Evolutionary conservation across 2,329 filamentous ascomycete species (phyloP).

Genomic region (Pseudonectria buxi): DNA sequence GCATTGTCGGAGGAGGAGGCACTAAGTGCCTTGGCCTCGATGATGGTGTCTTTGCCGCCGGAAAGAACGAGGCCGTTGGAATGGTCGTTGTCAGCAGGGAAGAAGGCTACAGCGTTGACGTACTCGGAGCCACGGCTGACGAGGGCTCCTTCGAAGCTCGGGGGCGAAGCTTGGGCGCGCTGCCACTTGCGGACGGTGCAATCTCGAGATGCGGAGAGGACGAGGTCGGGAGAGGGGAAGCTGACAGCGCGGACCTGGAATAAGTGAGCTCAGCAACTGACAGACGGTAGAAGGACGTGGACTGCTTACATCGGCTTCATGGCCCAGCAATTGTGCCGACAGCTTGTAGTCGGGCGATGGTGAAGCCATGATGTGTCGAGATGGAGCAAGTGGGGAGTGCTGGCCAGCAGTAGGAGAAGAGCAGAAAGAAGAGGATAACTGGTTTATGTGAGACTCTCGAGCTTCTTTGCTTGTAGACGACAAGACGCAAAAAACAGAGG

Average conservation of each 20-base stretch:
- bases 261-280: slow-evolving; percentile 8
- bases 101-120: slow-evolving; percentile 76
- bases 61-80: slow-evolving; percentile 79
- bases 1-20: slow-evolving; percentile 66
- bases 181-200: slow-evolving; percentile 85
- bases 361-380: slow-evolving; percentile 4
- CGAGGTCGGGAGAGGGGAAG: slow-evolving; percentile 64
- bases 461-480: background rate
- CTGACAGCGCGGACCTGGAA: slow-evolving; percentile 75
- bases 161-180: slow-evolving; percentile 56
- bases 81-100: slow-evolving; percentile 60
- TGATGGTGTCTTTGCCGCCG: slow-evolving; percentile 84
- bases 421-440: slow-evolving; percentile 7
- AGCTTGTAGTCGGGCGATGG: slow-evolving; percentile 78
- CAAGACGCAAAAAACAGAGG: background rate
- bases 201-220: slow-evolving; percentile 87
- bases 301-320: slow-evolving; percentile 80
- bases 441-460: slow-evolving; percentile 1
- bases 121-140: slow-evolving; percentile 75
- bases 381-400: slow-evolving; percentile 11
- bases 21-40: slow-evolving; percentile 75
- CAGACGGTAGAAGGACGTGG: slow-evolving; percentile 2
- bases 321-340: slow-evolving; percentile 79
- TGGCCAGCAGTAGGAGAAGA: slow-evolving; percentile 3
- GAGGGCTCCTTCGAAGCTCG: slow-evolving; percentile 70